phyloP scores from a whole-genome alignment of 768 basidiomycete genomes.

The Mycena maculata region DNA sequence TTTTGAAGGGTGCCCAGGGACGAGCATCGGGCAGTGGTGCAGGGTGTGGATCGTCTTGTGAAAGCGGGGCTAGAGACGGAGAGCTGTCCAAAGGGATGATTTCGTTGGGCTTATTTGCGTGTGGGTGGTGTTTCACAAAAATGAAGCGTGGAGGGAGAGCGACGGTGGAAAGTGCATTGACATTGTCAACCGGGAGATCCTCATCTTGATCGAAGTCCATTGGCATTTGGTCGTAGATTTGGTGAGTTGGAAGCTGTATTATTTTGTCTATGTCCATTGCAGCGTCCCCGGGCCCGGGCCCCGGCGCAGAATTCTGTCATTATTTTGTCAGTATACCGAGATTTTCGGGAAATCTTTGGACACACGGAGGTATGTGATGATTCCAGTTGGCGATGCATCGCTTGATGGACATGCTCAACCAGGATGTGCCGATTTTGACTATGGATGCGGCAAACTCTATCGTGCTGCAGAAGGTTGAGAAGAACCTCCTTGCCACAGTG shows the following conservation, averaged over 20 bases:
- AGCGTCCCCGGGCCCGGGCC: not conserved
- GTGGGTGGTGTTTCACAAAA: slow-evolving; percentile 22
- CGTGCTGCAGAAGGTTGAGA: slow-evolving; percentile 1
- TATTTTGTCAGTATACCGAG: not conserved
- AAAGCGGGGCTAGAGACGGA: no score
- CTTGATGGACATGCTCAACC: not conserved
- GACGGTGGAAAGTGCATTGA: not conserved
- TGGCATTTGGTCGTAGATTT: slow-evolving; percentile 4
- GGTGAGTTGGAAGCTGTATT: slow-evolving; percentile 13
- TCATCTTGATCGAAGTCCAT: not conserved
- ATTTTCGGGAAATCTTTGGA: not conserved
- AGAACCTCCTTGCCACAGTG: not conserved
- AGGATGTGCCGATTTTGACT: not conserved
- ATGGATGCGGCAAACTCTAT: not conserved
- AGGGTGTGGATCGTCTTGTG: not conserved
- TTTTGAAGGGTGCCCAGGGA: slow-evolving; percentile 24
- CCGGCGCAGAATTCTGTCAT: not conserved
- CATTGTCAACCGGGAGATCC: not conserved
- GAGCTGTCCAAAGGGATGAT: slow-evolving; percentile 18
- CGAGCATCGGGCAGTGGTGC: not conserved
- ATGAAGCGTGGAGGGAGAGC: slow-evolving; percentile 21
- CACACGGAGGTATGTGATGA: not conserved
- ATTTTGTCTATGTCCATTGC: slow-evolving; percentile 17
- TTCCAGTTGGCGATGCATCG: not conserved
- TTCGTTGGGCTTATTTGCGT: slow-evolving; percentile 9